Conservation (phyloP, 495 filamentous ascomycete species). For the Neurospora sp. region DNA sequence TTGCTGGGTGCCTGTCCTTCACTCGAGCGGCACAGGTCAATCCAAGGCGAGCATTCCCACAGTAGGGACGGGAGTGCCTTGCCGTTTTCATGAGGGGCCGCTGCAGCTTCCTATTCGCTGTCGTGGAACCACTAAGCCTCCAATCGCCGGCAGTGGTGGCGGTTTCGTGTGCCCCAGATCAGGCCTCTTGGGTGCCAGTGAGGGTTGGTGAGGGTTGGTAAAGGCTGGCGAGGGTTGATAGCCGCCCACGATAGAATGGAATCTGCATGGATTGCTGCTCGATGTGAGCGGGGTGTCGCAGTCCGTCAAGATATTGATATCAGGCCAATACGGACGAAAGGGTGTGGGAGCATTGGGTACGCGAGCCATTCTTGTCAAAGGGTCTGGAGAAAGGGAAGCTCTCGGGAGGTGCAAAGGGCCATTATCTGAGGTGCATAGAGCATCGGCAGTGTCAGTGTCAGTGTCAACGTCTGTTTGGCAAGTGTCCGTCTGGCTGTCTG, state of each 20-base stretch:
- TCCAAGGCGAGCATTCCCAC: conserved; percentile 7
- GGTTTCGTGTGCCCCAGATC: conserved; percentile 6
- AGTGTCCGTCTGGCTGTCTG: background rate
- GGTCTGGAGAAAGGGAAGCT: background rate
- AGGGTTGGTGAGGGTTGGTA: background rate
- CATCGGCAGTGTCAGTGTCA: background rate
- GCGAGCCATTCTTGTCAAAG: background rate
- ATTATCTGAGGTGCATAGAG: background rate
- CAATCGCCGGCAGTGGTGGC: conserved; percentile 17
- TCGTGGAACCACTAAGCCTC: conserved; percentile 17
- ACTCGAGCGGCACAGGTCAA: background rate
- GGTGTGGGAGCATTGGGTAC: too few species aligned
- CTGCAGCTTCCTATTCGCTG: conserved; percentile 24
- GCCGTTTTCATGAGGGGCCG: conserved; percentile 23
- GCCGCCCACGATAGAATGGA: background rate
- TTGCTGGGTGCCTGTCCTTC: background rate
- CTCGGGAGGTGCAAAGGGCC: background rate
- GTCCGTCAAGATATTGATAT: background rate
- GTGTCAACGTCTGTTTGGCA: background rate
- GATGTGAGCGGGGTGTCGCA: background rate
- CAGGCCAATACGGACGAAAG: background rate
- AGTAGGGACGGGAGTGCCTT: conserved; percentile 31
- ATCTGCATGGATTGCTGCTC: background rate
- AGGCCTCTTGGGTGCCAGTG: background rate
- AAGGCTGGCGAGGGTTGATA: background rate